Percentiles rank a stretch among this genome's conserved stretches.
Conservation (phyloP, 345 rosid genomes). For the Xanthoceras sorbifolium region DNA sequence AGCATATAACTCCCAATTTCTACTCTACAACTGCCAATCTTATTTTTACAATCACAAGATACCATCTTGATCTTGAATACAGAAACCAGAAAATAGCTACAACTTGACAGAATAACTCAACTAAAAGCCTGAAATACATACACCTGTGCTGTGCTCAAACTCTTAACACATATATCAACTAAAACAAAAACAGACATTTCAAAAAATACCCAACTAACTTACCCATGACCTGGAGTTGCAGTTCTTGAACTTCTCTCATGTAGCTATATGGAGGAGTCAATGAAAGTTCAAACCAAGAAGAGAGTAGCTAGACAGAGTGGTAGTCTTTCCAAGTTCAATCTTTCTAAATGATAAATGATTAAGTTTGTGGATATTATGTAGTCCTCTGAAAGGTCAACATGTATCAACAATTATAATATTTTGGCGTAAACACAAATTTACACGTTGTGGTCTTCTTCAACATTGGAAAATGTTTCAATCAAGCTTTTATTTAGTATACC, state of each 20-base stretch:
- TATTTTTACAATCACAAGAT: too few species aligned
- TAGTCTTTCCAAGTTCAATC: not conserved
- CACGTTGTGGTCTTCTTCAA: not conserved
- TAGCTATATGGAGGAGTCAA: not conserved
- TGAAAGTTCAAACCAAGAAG: not conserved
- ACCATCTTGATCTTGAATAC: too few species aligned
- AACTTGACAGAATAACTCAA: not conserved
- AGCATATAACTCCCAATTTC: too few species aligned
- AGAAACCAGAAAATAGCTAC: not conserved
- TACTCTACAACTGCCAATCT: too few species aligned
- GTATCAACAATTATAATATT: too few species aligned
- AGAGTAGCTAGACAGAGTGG: not conserved
- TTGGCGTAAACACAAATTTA: not conserved
- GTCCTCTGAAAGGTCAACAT: too few species aligned
- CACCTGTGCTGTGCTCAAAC: not conserved
- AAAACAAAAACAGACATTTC: not conserved
- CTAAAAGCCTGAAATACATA: not conserved
- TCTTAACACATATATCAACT: not conserved
- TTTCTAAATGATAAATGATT: not conserved
- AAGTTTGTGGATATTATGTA: not conserved
- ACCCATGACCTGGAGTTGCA: slow-evolving; percentile 24
- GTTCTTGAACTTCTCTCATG: slow-evolving; percentile 35
- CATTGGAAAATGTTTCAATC: not conserved
- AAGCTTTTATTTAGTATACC: not conserved
- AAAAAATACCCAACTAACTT: slow-evolving; percentile 9